Conservation (phyloP, 2,329 filamentous ascomycete genomes). For the Grosmannia penicillata region DNA sequence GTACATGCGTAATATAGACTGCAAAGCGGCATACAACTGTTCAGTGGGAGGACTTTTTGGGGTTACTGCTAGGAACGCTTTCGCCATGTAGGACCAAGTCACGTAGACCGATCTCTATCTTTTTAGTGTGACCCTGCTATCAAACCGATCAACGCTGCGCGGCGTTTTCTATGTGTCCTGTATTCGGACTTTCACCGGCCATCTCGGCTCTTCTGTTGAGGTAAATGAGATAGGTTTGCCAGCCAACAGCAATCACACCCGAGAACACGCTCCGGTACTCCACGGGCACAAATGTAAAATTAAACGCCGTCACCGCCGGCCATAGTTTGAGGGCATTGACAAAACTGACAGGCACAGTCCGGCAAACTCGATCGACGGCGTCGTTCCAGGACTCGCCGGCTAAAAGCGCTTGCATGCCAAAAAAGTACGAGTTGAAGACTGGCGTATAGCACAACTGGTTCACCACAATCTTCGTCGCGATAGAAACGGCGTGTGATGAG, state of each 20-base stretch:
- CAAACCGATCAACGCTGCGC: no score
- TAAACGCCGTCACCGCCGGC: slow-evolving; percentile 77
- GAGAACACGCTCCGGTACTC: slow-evolving; percentile 72
- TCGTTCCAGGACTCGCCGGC: slow-evolving; percentile 51
- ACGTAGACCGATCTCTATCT: no score
- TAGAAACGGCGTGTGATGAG: slow-evolving; percentile 51
- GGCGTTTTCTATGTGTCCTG: no score
- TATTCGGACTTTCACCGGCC: no score
- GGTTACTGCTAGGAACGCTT: no score
- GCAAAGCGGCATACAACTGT: no score
- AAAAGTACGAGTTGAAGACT: slow-evolving; percentile 71
- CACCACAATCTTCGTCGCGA: slow-evolving; percentile 62
- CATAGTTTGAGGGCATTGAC: slow-evolving; percentile 75
- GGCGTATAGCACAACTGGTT: slow-evolving; percentile 76
- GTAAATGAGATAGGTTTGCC: slow-evolving; percentile 82
- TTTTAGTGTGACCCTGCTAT: no score
- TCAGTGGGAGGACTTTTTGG: no score
- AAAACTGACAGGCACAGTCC: slow-evolving; percentile 63
- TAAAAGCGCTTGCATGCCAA: slow-evolving; percentile 63
- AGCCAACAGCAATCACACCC: slow-evolving; percentile 66
- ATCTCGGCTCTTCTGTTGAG: slow-evolving; percentile 59
- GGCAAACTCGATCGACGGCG: slow-evolving; percentile 53
- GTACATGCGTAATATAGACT: no score
- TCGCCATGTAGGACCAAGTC: no score
- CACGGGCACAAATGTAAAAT: slow-evolving; percentile 67